Conservation (phyloP, 2,329 filamentous ascomycete species). For the Lomentospora prolificans region DNA sequence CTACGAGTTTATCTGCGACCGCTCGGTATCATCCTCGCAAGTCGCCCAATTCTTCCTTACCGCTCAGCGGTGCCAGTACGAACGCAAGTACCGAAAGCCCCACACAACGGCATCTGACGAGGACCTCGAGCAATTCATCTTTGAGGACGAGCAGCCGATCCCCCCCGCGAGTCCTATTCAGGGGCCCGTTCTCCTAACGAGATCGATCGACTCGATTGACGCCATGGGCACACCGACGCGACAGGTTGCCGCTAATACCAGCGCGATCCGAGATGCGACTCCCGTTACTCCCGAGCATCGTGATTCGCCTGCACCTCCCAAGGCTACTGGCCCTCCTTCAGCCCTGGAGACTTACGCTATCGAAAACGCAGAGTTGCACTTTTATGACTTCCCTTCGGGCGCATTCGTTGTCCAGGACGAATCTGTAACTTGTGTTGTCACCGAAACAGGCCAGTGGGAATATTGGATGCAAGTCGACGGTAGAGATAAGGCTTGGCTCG, state of each 20-base stretch:
- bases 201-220: slow-evolving; percentile 48
- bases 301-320: not conserved
- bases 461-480: slow-evolving; percentile 89
- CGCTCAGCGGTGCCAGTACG: slow-evolving; percentile 91
- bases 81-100: slow-evolving; percentile 80
- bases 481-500: slow-evolving; percentile 71
- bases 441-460: slow-evolving; percentile 81
- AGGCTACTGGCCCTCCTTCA: slow-evolving; percentile 42
- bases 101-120: slow-evolving; percentile 70
- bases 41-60: slow-evolving; percentile 73
- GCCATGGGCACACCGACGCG: slow-evolving; percentile 40
- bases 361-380: slow-evolving; percentile 75
- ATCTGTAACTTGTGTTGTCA: slow-evolving; percentile 67
- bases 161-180: slow-evolving; percentile 54
- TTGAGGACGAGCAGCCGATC: slow-evolving; percentile 54
- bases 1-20: slow-evolving; percentile 96
- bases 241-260: slow-evolving; percentile 32
- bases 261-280: slow-evolving; percentile 31
- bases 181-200: slow-evolving; percentile 40
- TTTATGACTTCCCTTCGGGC: slow-evolving; percentile 83
- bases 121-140: slow-evolving; percentile 76
- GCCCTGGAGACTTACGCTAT: slow-evolving; percentile 63
- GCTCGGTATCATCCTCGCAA: slow-evolving; percentile 56
- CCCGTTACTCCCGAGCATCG: slow-evolving; percentile 10
- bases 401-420: slow-evolving; percentile 75